Evolutionary conservation across 148 eudicot genomes (phyloP), one percentile per base, ranked within the genome.

Genomic region (Fagopyrum tataricum): DNA sequence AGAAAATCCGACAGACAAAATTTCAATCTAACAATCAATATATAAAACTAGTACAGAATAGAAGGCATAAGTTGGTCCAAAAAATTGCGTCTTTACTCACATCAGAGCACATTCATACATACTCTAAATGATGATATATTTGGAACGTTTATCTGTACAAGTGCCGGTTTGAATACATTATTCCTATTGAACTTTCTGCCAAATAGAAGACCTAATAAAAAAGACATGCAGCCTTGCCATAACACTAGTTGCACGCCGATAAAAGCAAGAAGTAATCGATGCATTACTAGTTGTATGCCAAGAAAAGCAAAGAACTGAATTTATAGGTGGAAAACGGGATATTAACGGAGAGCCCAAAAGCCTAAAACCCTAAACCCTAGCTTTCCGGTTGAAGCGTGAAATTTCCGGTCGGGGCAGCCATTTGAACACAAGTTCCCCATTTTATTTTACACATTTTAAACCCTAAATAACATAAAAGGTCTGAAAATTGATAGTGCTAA

Each of bases 331-430:
- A 59, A 24, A 23, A 59, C 66, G 26, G 40, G 39, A 59, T 59
- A 18, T 7, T 11, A 59, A 59, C 39, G 1, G 31, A 24, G 3
- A 23, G 4, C 64, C 64, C 23, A 56, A 56, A 56, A 58, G 26
- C 72, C 73, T 56, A 73, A 73, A 80, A 61, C 79, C 77, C 79
- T 70, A 80, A 84, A 80, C 71, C 83, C 83, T 66, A 49, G 70
- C 72, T 53, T 44, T 67, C 62, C 20, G 39, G 24, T 56, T 59
- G 66, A 48, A 46, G 1, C 9, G 4, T 49, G 12, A 7, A 51
- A 24, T 48, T 18, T 51, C 74, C 37, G 23, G 13, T 14, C 31
- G 44, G 69, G 5, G 5, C 37, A 64, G 8, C 7, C 23, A 48
- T 26, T 41, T 71, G 40, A 40, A 67, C 61, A 7, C 26, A 71